Evolutionary conservation across 2,329 filamentous ascomycete genomes (phyloP).

Genomic region (Aspergillaceae sp.): DNA sequence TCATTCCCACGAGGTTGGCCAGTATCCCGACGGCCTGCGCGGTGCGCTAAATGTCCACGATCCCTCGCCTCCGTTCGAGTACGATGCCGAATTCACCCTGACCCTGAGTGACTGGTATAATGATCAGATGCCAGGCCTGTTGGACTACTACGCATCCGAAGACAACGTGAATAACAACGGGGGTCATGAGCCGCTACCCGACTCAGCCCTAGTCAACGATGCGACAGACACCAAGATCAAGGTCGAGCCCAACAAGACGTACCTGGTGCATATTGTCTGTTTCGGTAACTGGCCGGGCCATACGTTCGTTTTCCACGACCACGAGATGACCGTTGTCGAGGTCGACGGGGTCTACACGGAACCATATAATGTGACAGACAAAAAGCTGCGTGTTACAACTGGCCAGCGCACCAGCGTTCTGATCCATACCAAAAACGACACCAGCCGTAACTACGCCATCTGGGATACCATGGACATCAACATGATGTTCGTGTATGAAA

Average conservation of each 20-base stretch:
- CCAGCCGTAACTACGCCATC: slow-evolving; percentile 57
- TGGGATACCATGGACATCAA: slow-evolving; percentile 61
- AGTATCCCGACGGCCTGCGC: slow-evolving; percentile 63
- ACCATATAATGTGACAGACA: slow-evolving; percentile 39
- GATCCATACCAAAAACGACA: slow-evolving; percentile 54
- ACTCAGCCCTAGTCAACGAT: slow-evolving; percentile 64
- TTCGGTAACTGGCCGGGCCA: slow-evolving; percentile 58
- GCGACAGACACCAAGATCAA: slow-evolving; percentile 51
- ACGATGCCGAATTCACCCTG: slow-evolving; percentile 56
- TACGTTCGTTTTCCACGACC: slow-evolving; percentile 39
- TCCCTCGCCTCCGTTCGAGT: slow-evolving; percentile 50
- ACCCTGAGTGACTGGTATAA: slow-evolving; percentile 68
- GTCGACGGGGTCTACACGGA: slow-evolving; percentile 29
- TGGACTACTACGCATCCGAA: slow-evolving; percentile 35
- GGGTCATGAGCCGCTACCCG: slow-evolving; percentile 57
- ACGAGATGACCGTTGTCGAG: slow-evolving; percentile 32
- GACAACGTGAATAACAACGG: slow-evolving; percentile 40
- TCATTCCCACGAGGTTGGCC: slow-evolving; percentile 58
- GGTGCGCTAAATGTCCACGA: slow-evolving; percentile 59
- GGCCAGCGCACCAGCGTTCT: slow-evolving; percentile 54
- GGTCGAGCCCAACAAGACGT: slow-evolving; percentile 60
- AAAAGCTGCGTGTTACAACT: slow-evolving; percentile 57
- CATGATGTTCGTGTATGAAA: slow-evolving; percentile 21
- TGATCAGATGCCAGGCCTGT: slow-evolving; percentile 43
- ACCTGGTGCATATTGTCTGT: slow-evolving; percentile 64